Evolutionary conservation across 2,329 filamentous ascomycete genomes (phyloP), one percentile per base, ranked within the genome.

Genomic region (Fusarium coffeatum): DNA sequence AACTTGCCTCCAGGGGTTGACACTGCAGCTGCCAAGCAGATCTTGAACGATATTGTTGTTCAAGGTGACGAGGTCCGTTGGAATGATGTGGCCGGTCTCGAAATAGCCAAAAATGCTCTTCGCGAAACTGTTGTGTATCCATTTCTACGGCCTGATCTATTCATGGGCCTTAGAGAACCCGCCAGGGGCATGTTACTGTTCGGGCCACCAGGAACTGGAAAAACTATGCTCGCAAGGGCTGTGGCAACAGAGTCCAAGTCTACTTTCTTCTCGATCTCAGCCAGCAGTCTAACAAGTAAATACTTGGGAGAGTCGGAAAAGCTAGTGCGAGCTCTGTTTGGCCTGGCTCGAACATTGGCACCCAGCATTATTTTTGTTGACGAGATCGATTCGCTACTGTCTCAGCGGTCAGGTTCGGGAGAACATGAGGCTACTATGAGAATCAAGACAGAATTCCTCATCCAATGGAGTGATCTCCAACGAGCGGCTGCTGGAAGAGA

Each of bases 341-440:
- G 89, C 1, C 83, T 98, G n/a, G 94, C 96, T 8, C 97, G 97
- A 78, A 86, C 89, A 37, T 86, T 98, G 46, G 94, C 96, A 0
- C 96, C 96, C 0, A 96, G 92, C 66, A 98, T 99, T 78, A 98
- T 99, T 62, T 99, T 99, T 73, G 94, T 99, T 7, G 96, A 99
- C 76, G 96, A 99, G 78, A 99, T 99, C 68, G 96, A 99, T 78
- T 97, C 94, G 1, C 83, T 99, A 1, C 86, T 99, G 1, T 97
- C 94, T 1, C 89, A 94, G 18, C 87, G 96, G 54, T 92, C 92
- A 9, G 93, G 93, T 0, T 90, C 90, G 5, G 91, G 93, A 2
- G 96, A 98, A 76, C 93, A 98, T 74, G 96, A 99, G 80, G 93
- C 96, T 1, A 97, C 94, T 1, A 87, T 95, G 60, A 88, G 96